Percentiles rank a stretch among this genome's conserved stretches.
Conservation (phyloP, 306 rosid genomes). For the Trifolium repens region DNA sequence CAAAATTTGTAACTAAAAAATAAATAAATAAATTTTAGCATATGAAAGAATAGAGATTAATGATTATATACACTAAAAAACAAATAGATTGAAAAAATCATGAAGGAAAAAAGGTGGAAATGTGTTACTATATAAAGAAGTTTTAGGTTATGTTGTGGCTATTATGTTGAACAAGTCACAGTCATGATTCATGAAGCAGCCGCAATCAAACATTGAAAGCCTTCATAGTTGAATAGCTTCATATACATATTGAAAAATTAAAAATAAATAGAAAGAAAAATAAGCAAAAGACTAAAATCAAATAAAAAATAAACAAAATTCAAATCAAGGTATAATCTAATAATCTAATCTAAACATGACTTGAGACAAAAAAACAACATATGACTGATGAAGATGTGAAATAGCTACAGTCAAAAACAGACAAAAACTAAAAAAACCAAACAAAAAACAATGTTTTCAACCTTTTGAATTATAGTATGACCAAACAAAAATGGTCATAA, state of each 20-base stretch:
- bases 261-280: slow-evolving; percentile 32
- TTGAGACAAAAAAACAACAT: slow-evolving; percentile 31
- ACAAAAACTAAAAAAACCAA: slow-evolving; percentile 45
- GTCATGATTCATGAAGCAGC: slow-evolving; percentile 44
- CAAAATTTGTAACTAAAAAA: slow-evolving; percentile 29
- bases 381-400: slow-evolving; percentile 35
- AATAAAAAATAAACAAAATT: slow-evolving; percentile 40
- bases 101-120: slow-evolving; percentile 29
- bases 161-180: slow-evolving; percentile 46
- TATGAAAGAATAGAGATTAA: slow-evolving; percentile 8
- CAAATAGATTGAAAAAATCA: slow-evolving; percentile 9
- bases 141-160: slow-evolving; percentile 27
- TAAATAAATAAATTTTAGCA: slow-evolving; percentile 40
- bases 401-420: slow-evolving; percentile 44
- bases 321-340: slow-evolving; percentile 42
- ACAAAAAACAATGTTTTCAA: slow-evolving; percentile 34
- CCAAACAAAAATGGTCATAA: slow-evolving; percentile 21
- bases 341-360: slow-evolving; percentile 37
- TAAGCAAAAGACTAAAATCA: slow-evolving; percentile 26
- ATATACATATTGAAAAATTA: slow-evolving; percentile 17
- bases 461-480: slow-evolving; percentile 29
- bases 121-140: slow-evolving; percentile 7
- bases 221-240: slow-evolving; percentile 51
- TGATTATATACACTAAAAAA: not conserved
- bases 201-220: slow-evolving; percentile 54